Evolutionary conservation across 2,329 filamentous ascomycete species (phyloP).

Genomic region (Trichoderma sp.): DNA sequence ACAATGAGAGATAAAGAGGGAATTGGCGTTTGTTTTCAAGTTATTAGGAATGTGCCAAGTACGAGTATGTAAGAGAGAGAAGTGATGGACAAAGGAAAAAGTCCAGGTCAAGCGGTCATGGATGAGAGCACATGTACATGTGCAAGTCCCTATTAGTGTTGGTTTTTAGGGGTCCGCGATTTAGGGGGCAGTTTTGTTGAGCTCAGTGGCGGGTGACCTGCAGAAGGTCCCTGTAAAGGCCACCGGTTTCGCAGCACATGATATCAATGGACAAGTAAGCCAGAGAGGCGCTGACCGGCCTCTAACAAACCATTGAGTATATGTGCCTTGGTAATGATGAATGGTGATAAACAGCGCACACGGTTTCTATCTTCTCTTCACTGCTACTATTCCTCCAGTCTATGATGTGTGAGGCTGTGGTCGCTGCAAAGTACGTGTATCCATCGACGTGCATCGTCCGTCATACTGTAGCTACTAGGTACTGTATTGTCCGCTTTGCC

Average conservation of each 20-base stretch:
- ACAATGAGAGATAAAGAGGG: not conserved
- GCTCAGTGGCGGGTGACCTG: constrained; percentile 5
- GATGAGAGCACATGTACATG: constrained; percentile 10
- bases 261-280: not conserved
- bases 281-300: not conserved
- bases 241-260: not conserved
- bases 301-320: no score
- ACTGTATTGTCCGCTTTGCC: not conserved
- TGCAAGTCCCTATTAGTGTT: not conserved
- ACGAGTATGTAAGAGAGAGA: not conserved
- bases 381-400: not conserved
- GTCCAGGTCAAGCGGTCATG: not conserved
- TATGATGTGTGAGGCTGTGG: not conserved
- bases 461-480: not conserved
- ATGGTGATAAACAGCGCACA: not conserved
- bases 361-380: not conserved
- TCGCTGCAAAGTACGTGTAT: not conserved
- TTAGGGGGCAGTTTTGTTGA: constrained; percentile 16
- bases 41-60: not conserved
- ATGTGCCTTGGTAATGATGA: not conserved
- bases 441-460: not conserved
- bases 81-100: not conserved
- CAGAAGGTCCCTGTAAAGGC: not conserved
- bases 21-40: not conserved
- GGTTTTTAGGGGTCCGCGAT: not conserved